These are phyloP conservation scores for Fraxinus greggii DNA, from an alignment of 305 asterid genomes.

Conservation along the genomic window DNA sequence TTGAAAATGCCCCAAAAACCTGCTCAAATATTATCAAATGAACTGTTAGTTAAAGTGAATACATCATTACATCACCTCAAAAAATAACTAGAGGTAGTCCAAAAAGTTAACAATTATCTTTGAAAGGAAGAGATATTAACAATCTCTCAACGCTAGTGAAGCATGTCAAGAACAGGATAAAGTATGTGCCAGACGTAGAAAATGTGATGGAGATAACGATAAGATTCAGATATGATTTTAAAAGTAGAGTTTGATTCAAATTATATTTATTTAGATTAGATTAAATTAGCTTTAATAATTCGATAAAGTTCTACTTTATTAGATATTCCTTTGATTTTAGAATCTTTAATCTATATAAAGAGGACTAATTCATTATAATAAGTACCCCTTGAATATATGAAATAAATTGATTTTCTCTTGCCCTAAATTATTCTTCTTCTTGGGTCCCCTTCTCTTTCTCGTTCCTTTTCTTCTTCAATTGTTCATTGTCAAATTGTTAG, in stretches of 20 bases:
- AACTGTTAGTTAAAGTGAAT: slow-evolving; percentile 20
- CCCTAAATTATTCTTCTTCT: neutral
- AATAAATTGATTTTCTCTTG: neutral
- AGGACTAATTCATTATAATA: neutral
- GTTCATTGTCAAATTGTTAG: neutral
- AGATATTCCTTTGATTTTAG: neutral
- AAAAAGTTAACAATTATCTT: slow-evolving; percentile 9
- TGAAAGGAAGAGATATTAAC: slow-evolving; percentile 2
- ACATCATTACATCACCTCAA: slow-evolving; percentile 15
- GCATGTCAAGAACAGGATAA: slow-evolving; percentile 16
- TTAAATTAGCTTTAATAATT: neutral
- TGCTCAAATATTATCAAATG: slow-evolving; percentile 37
- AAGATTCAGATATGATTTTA: neutral
- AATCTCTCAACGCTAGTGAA: slow-evolving; percentile 11
- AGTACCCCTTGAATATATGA: neutral
- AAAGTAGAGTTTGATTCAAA: neutral
- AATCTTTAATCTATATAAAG: neutral
- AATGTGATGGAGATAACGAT: neutral
- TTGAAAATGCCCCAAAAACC: slow-evolving; percentile 90
- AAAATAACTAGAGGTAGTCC: slow-evolving; percentile 9
- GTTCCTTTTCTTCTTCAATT: neutral
- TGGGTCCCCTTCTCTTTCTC: neutral
- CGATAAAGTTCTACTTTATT: neutral
- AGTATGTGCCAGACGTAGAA: neutral
- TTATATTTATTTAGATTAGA: neutral